A percentile compares a stretch with the other conserved stretches of the same genome.
These are phyloP conservation scores for Cyberlindnera japonica DNA, from an alignment of 805 yeast genomes.

Conservation along the genomic window DNA sequence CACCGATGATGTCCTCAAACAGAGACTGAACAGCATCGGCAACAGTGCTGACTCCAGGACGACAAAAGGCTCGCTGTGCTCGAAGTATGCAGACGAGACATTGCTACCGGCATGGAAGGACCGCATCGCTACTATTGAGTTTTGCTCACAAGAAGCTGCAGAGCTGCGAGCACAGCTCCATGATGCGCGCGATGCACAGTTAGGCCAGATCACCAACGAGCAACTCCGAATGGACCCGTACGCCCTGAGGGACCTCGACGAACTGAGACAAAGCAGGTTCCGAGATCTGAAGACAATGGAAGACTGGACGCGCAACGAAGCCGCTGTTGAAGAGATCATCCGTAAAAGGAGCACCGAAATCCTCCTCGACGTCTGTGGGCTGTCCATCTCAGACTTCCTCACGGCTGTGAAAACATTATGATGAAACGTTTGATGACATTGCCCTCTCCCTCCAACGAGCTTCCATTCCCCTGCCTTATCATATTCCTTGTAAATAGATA, in stretches of 20 bases:
- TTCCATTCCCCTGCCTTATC: too few species aligned
- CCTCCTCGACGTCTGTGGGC: conserved; percentile 10
- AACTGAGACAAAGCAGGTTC: conserved; percentile 28
- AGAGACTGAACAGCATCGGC: conserved; percentile 38
- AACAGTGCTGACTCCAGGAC: conserved; percentile 11
- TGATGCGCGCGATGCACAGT: conserved; percentile 4
- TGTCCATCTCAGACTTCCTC: neutral
- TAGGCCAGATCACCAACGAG: conserved; percentile 6
- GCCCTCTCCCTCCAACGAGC: too few species aligned
- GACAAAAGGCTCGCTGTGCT: conserved; percentile 27
- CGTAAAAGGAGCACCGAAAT: conserved; percentile 12
- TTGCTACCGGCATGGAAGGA: conserved; percentile 47
- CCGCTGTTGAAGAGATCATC: conserved; percentile 34
- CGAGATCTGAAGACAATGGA: conserved; percentile 29
- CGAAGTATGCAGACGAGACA: conserved; percentile 32
- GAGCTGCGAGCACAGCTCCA: conserved; percentile 18
- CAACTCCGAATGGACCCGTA: conserved; percentile 45
- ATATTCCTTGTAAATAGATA: too few species aligned
- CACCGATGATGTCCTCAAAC: conserved; percentile 45
- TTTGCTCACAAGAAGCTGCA: conserved; percentile 38
- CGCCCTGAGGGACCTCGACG: conserved; percentile 37
- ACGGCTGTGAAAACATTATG: neutral
- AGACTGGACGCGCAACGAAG: conserved; percentile 40
- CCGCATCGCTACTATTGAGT: conserved; percentile 38
- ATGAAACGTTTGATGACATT: too few species aligned